Evolutionary conservation across 495 filamentous ascomycete genomes (phyloP).

Genomic region (Penicillium atrosanguineum): DNA sequence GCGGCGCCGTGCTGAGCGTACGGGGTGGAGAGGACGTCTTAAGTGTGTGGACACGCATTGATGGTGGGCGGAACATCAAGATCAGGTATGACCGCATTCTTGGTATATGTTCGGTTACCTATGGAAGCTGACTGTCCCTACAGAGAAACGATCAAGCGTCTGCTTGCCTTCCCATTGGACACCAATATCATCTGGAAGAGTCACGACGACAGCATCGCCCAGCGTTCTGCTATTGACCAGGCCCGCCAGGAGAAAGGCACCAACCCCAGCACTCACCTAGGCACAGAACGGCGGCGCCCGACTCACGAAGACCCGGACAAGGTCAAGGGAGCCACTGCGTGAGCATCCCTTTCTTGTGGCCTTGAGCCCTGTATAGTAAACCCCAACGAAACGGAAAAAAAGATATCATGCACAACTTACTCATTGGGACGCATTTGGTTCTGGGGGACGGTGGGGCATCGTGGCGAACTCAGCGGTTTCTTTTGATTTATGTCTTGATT

Average conservation of each 20-base stretch:
- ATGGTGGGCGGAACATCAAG: slow-evolving; percentile 91
- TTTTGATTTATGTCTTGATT: slow-evolving; percentile 35
- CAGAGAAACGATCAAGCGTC: slow-evolving; percentile 90
- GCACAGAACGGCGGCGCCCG: slow-evolving; percentile 45
- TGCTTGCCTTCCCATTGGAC: slow-evolving; percentile 78
- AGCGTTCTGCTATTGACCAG: slow-evolving; percentile 77
- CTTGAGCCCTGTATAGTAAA: slow-evolving; percentile 50
- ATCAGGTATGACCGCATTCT: slow-evolving; percentile 66
- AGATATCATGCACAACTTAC: slow-evolving; percentile 27
- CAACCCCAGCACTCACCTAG: slow-evolving; percentile 32
- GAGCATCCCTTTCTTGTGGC: slow-evolving; percentile 18
- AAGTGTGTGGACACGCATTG: slow-evolving; percentile 93
- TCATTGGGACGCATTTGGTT: slow-evolving; percentile 47
- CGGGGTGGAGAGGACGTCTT: slow-evolving; percentile 94
- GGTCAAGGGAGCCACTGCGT: slow-evolving; percentile 39
- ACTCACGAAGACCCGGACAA: slow-evolving; percentile 51
- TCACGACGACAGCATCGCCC: slow-evolving; percentile 79
- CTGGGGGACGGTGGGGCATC: slow-evolving; percentile 37
- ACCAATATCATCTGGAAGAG: slow-evolving; percentile 94
- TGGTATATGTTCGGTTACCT: background rate
- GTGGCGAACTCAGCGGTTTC: slow-evolving; percentile 47
- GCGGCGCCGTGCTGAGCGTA: slow-evolving; percentile 90
- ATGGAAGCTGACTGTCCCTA: background rate
- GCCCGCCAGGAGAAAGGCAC: slow-evolving; percentile 72
- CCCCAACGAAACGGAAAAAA: slow-evolving; percentile 32